phyloP scores from a whole-genome alignment of 129 eudicot genomes.

The Logfia minima region DNA sequence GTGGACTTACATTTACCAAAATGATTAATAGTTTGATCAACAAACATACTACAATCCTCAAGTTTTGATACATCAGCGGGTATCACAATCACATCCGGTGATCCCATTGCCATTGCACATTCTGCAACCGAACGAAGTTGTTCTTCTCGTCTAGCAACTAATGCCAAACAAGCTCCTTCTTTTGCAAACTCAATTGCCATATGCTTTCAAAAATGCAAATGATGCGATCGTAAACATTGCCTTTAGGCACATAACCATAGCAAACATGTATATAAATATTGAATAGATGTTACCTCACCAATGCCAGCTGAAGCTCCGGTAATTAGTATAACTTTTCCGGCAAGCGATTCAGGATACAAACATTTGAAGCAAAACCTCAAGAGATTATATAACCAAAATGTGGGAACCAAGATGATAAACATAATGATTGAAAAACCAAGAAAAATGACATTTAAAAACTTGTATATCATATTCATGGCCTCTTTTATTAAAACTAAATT shows the following conservation, averaged over 20 bases:
- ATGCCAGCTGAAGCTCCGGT: slow-evolving; percentile 49
- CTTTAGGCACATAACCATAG: background rate
- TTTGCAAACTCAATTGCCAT: slow-evolving; percentile 41
- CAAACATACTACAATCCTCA: slow-evolving; percentile 44
- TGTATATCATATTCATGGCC: slow-evolving; percentile 26
- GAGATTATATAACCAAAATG: slow-evolving; percentile 27
- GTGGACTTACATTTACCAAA: slow-evolving; percentile 53
- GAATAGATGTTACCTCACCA: slow-evolving; percentile 30
- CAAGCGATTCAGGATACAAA: slow-evolving; percentile 24
- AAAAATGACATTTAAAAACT: slow-evolving; percentile 22
- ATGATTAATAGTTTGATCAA: slow-evolving; percentile 49
- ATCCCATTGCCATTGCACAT: slow-evolving; percentile 43
- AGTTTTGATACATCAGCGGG: slow-evolving; percentile 54
- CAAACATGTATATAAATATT: background rate
- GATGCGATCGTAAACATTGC: background rate
- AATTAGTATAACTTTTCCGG: slow-evolving; percentile 40
- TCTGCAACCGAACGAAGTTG: slow-evolving; percentile 48
- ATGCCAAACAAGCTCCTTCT: slow-evolving; percentile 59
- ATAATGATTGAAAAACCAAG: slow-evolving; percentile 22
- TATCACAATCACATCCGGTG: slow-evolving; percentile 50
- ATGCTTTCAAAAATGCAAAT: slow-evolving; percentile 24
- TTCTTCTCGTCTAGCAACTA: slow-evolving; percentile 53
- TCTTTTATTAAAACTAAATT: background rate
- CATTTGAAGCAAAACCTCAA: slow-evolving; percentile 15
- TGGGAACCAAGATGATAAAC: slow-evolving; percentile 29